A percentile compares a stretch with the other conserved stretches of the same genome.
phyloP scores from a whole-genome alignment of 345 rosid genomes.

The Atalantia buxifolia region DNA sequence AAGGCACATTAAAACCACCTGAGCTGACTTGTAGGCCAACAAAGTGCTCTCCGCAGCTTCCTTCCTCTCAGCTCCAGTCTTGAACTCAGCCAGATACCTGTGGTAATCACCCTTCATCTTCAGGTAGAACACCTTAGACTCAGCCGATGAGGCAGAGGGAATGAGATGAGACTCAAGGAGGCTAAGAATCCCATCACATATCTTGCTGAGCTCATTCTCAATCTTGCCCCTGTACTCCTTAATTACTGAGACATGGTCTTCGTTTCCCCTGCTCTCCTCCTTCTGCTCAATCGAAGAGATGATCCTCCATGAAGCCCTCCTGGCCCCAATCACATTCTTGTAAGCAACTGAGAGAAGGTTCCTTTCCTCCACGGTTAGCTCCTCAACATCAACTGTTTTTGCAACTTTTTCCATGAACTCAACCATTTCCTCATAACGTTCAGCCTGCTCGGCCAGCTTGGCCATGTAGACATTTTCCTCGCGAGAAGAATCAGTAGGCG shows the following conservation, averaged over 20 bases:
- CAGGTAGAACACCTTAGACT: constrained; percentile 93
- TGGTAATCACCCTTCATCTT: constrained; percentile 99
- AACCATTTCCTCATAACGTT: constrained; percentile 97
- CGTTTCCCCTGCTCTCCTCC: constrained; percentile 93
- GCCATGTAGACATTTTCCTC: constrained; percentile 95
- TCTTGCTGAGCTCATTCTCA: constrained; percentile 84
- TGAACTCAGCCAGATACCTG: constrained; percentile 93
- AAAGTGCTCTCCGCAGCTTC: constrained; percentile 98
- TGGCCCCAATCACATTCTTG: constrained; percentile 97
- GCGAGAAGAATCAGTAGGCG: constrained; percentile 62
- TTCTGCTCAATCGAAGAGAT: constrained; percentile 98
- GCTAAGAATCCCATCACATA: constrained; percentile 81
- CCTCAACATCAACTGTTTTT: constrained; percentile 78
- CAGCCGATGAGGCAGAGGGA: constrained; percentile 80
- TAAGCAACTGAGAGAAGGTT: constrained; percentile 95
- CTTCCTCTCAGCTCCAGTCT: constrained; percentile 91
- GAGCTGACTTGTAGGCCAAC: constrained; percentile 94
- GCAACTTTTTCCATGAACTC: constrained; percentile 97
- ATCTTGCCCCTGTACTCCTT: constrained; percentile 92
- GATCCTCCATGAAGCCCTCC: constrained; percentile 99
- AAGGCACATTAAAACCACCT: constrained; percentile 35
- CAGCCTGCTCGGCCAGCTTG: constrained; percentile 97
- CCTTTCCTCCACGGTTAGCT: constrained; percentile 90
- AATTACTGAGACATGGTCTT: constrained; percentile 66
- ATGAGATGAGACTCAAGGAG: constrained; percentile 86